These are phyloP conservation scores for Diospyros lotus DNA, from an alignment of 148 eudicot genomes.

Conservation along the genomic window DNA sequence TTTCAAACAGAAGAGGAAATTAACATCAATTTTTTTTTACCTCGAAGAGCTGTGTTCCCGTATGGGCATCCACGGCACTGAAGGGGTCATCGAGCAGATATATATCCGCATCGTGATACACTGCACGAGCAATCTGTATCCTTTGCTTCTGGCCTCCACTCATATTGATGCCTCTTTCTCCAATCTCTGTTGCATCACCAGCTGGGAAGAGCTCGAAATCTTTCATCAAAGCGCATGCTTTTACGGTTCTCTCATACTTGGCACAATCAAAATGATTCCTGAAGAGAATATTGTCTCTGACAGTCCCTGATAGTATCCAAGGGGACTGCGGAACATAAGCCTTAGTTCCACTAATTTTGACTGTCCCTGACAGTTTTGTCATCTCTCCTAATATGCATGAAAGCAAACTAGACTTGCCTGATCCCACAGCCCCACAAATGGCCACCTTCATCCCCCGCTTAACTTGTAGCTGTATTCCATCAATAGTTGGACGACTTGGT, in stretches of 20 bases:
- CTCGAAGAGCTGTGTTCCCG: conserved; percentile 81
- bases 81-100: conserved; percentile 90
- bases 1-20: background rate
- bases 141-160: conserved; percentile 94
- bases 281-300: conserved; percentile 75
- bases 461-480: conserved; percentile 39
- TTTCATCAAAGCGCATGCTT: conserved; percentile 69
- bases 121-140: conserved; percentile 92
- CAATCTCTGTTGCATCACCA: conserved; percentile 79
- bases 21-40: conserved; percentile 21
- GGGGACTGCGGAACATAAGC: conserved; percentile 89
- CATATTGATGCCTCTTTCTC: conserved; percentile 88
- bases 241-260: conserved; percentile 52
- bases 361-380: conserved; percentile 47
- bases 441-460: conserved; percentile 80
- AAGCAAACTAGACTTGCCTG: conserved; percentile 49
- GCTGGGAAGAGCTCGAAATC: conserved; percentile 77
- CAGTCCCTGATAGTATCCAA: conserved; percentile 82
- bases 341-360: conserved; percentile 64
- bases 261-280: conserved; percentile 54
- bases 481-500: conserved; percentile 44
- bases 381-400: conserved; percentile 75
- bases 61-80: conserved; percentile 91
- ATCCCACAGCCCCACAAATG: conserved; percentile 86
- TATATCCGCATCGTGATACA: conserved; percentile 77